Evolutionary conservation across 2,329 filamentous ascomycete species (phyloP).

Genomic region (Fusarium nanum): DNA sequence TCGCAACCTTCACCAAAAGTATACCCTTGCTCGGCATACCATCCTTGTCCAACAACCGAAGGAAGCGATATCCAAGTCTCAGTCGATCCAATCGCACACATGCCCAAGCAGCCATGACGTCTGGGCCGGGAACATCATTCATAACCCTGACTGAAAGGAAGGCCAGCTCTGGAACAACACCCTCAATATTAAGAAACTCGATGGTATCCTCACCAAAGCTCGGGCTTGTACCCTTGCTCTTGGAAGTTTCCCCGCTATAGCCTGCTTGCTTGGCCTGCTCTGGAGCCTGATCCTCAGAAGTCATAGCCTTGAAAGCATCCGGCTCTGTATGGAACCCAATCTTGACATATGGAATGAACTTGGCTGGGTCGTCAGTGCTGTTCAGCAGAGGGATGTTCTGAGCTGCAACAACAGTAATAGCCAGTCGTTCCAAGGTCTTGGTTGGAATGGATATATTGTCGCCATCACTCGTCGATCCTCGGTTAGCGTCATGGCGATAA

Average conservation of each 20-base stretch:
- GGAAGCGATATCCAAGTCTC: constrained; percentile 17
- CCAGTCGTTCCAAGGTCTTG: not conserved
- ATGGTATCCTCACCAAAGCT: constrained; percentile 7
- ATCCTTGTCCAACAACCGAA: constrained; percentile 2
- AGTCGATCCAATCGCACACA: constrained; percentile 10
- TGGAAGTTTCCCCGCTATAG: constrained; percentile 4
- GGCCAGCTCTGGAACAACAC: constrained; percentile 6
- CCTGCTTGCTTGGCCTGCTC: constrained; percentile 1
- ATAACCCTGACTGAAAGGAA: constrained; percentile 12
- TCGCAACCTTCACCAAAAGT: not conserved
- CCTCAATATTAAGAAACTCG: constrained; percentile 10
- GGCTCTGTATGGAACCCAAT: constrained; percentile 9
- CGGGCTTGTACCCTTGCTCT: constrained; percentile 5
- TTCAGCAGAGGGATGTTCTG: constrained; percentile 11
- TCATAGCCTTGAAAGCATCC: constrained; percentile 1
- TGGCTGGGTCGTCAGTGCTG: not conserved
- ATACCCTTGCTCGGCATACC: constrained; percentile 13
- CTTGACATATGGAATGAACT: constrained; percentile 18
- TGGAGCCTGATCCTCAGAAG: not conserved
- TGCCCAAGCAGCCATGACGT: constrained; percentile 13
- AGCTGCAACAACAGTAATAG: constrained; percentile 3
- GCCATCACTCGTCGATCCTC: fast-evolving
- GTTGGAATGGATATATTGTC: not conserved
- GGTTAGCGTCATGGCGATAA: constrained; percentile 55
- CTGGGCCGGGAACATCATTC: constrained; percentile 14